Percentiles rank a stretch among this genome's conserved stretches.
Evolutionary conservation across 495 filamentous ascomycete genomes (phyloP).

Genomic region (Diplogelasinospora grovesii): DNA sequence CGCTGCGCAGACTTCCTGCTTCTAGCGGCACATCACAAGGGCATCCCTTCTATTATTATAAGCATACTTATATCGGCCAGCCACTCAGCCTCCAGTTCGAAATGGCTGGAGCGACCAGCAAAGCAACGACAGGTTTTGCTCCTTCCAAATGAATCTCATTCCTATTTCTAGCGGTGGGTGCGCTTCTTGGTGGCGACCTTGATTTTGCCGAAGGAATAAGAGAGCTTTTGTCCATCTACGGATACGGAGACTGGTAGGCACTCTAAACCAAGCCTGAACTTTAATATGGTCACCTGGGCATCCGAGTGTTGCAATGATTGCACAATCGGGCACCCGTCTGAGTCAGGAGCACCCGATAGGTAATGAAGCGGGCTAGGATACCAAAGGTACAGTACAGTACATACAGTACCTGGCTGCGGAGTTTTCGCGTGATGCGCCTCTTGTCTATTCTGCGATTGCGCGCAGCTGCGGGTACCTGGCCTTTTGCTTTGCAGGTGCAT

Average conservation of each 20-base stretch:
- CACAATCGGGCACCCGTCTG: constrained; percentile 13
- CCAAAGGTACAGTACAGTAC: too few relatives aligned
- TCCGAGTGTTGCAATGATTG: constrained; percentile 18
- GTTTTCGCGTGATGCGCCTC: constrained; percentile 5
- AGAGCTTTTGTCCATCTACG: too few relatives aligned
- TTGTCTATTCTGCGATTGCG: constrained; percentile 1
- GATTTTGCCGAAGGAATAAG: not conserved
- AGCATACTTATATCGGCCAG: not conserved
- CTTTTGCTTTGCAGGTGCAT: too few relatives aligned
- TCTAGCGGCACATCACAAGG: too few relatives aligned
- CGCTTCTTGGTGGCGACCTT: not conserved
- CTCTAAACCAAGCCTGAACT: constrained; percentile 8
- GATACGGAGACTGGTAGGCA: constrained; percentile 12
- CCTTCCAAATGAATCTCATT: not conserved
- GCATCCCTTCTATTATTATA: constrained; percentile 1
- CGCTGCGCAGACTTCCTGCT: too few relatives aligned
- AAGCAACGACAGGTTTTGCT: not conserved
- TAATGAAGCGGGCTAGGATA: too few relatives aligned
- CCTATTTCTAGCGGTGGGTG: not conserved
- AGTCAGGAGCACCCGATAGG: constrained; percentile 12
- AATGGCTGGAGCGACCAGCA: not conserved
- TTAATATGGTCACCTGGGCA: constrained; percentile 13
- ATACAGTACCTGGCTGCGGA: too few relatives aligned
- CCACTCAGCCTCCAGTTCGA: not conserved
- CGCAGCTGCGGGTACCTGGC: constrained; percentile 1